These are phyloP conservation scores for Phalaenopsis aphrodite DNA, from an alignment of 106 monocot genomes.

Conservation along the genomic window DNA sequence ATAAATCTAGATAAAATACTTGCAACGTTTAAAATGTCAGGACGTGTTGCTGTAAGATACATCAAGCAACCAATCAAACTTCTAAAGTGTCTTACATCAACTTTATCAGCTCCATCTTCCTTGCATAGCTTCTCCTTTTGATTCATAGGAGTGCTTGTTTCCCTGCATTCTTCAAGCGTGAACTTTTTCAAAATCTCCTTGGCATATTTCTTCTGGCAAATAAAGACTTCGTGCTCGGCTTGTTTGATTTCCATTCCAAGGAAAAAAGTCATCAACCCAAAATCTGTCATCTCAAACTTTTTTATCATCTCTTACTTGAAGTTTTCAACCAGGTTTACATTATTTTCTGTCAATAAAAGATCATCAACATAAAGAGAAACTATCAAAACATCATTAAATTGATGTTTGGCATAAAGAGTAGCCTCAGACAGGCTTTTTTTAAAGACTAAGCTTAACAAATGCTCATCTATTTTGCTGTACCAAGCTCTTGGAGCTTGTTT, in stretches of 20 bases:
- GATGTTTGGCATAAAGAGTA: background rate
- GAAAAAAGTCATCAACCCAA: background rate
- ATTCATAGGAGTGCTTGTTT: background rate
- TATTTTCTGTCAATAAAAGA: background rate
- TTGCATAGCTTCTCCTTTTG: constrained; percentile 3
- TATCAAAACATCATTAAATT: background rate
- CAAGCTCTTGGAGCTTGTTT: too few relatives aligned
- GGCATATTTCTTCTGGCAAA: constrained; percentile 6
- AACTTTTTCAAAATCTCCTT: constrained; percentile 5
- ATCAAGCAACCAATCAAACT: constrained; percentile 12
- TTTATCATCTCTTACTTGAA: constrained; percentile 7
- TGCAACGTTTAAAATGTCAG: background rate
- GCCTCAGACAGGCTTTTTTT: too few relatives aligned
- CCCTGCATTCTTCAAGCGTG: background rate
- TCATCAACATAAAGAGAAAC: constrained; percentile 7
- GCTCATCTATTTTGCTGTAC: too few relatives aligned
- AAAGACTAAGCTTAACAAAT: too few relatives aligned
- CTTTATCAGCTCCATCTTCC: constrained; percentile 4
- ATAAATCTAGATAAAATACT: constrained; percentile 7
- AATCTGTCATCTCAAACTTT: constrained; percentile 5
- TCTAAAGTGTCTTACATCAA: constrained; percentile 1
- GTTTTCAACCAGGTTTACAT: background rate
- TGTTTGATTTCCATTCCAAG: background rate
- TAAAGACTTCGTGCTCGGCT: constrained; percentile 5
- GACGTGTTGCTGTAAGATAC: constrained; percentile 4